phyloP scores from a whole-genome alignment of 2,329 filamentous ascomycete genomes.

The Talaromyces sp. region DNA sequence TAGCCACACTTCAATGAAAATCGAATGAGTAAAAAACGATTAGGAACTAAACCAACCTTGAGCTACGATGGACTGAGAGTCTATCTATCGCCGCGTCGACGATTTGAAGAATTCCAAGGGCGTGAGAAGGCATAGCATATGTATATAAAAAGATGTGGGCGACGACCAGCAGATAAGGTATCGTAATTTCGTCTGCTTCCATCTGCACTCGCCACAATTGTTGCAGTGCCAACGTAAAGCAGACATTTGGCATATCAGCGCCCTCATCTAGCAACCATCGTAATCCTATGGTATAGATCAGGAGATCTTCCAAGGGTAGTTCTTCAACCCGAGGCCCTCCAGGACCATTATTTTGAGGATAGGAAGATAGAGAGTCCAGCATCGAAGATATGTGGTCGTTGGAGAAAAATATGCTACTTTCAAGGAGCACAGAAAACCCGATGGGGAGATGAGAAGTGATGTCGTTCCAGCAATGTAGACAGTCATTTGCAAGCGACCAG shows the following conservation, averaged over 20 bases:
- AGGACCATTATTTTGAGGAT: no score
- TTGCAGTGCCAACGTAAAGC: not conserved
- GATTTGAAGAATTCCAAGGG: not conserved
- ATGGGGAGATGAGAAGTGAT: not conserved
- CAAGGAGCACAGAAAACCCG: no score
- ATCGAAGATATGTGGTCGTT: no score
- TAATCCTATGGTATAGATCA: no score
- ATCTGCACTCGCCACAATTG: not conserved
- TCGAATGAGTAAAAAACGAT: no score
- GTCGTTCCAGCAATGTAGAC: not conserved
- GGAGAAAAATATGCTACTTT: no score
- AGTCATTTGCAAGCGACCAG: not conserved
- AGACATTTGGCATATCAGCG: not conserved
- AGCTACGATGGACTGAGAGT: not conserved
- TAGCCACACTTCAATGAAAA: not conserved
- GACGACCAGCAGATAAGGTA: not conserved
- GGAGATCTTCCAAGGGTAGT: no score
- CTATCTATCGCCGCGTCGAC: not conserved
- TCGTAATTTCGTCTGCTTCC: not conserved
- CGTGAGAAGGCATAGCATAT: not conserved
- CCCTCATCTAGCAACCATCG: not conserved
- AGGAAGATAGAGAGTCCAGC: no score
- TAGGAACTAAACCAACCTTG: not conserved
- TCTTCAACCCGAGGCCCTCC: no score
- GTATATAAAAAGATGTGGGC: not conserved